Evolutionary conservation across 257 asterid genomes (phyloP).

Genomic region (Marsdenia floribunda): DNA sequence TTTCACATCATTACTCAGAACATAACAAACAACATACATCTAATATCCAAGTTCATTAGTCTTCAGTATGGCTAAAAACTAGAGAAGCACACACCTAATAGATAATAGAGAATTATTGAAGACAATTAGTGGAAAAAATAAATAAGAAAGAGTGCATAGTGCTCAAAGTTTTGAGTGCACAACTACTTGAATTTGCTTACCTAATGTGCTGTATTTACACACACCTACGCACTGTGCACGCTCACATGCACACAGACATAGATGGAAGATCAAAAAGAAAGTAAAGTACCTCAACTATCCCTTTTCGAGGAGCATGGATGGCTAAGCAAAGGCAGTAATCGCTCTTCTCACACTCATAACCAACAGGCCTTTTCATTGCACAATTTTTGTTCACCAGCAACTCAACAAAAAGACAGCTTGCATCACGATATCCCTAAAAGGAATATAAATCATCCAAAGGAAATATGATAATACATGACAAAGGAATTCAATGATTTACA

Average conservation of each 20-base stretch:
- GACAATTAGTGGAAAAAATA: background rate
- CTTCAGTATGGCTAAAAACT: too few species aligned
- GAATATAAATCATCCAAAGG: conserved; percentile 5
- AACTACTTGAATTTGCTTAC: background rate
- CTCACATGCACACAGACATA: too few species aligned
- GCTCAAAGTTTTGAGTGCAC: background rate
- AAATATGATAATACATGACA: background rate
- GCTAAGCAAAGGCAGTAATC: conserved; percentile 90
- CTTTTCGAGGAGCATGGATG: conserved; percentile 95
- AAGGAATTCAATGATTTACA: background rate
- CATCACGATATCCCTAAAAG: conserved; percentile 95
- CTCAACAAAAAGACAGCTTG: conserved; percentile 92
- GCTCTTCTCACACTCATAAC: conserved; percentile 48
- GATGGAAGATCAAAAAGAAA: conserved; percentile 1
- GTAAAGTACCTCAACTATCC: conserved; percentile 79
- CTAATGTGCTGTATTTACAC: background rate
- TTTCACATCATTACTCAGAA: too few species aligned
- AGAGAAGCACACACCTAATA: too few species aligned
- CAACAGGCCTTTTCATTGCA: conserved; percentile 30
- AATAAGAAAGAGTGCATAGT: background rate
- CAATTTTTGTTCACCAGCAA: conserved; percentile 65
- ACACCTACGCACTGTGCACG: too few species aligned
- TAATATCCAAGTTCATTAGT: too few species aligned
- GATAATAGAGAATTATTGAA: background rate
- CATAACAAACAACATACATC: too few species aligned